Evolutionary conservation across 2,329 filamentous ascomycete genomes (phyloP).

Genomic region (Trichoderma sp.): DNA sequence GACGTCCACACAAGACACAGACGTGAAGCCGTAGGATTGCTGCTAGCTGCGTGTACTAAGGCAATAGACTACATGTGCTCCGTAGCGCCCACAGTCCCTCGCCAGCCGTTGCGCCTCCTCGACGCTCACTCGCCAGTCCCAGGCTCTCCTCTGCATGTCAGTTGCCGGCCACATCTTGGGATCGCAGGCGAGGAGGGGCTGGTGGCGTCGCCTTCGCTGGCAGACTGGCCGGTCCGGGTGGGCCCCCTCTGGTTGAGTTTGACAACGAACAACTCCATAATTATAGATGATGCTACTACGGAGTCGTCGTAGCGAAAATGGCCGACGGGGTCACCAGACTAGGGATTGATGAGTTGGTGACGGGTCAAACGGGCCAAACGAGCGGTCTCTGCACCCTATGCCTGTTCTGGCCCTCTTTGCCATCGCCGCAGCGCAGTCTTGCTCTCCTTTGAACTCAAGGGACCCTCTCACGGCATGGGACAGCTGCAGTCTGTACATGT

Average conservation of each 20-base stretch:
- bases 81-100: neutral
- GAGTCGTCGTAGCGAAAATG: constrained; percentile 24
- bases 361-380: constrained; percentile 25
- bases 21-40: neutral
- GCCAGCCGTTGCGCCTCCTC: neutral
- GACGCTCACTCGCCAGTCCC: constrained; percentile 7
- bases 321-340: constrained; percentile 27
- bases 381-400: constrained; percentile 26
- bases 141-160: constrained; percentile 27
- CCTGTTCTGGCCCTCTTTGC: constrained; percentile 15
- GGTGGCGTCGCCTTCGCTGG: constrained; percentile 27
- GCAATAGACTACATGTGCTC: constrained; percentile 5
- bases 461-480: constrained; percentile 17
- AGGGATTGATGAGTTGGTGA: constrained; percentile 26
- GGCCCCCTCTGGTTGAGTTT: constrained; percentile 24
- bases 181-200: constrained; percentile 26
- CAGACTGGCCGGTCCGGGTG: constrained; percentile 19
- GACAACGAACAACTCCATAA: constrained; percentile 27
- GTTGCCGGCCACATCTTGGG: constrained; percentile 27
- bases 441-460: constrained; percentile 9
- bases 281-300: constrained; percentile 23
- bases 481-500: neutral
- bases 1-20: neutral
- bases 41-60: neutral
- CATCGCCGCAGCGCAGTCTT: constrained; percentile 19